phyloP scores from a whole-genome alignment of 495 filamentous ascomycete species.

The Penicillium antarcticum region DNA sequence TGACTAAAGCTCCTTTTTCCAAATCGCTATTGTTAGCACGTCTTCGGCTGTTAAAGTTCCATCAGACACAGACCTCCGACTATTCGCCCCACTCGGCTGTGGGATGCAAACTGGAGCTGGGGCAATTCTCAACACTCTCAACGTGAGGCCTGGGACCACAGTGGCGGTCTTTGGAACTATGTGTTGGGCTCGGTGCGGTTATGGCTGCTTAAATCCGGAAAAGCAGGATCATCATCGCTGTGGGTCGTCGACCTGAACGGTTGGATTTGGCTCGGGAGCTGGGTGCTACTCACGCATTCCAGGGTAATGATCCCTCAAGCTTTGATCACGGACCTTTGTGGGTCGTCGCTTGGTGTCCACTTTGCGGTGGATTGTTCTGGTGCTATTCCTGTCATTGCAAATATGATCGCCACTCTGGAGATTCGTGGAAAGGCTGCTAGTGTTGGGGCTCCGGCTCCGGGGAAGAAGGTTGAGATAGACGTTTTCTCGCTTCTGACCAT shows the following conservation, averaged over 20 bases:
- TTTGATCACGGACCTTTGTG: background rate
- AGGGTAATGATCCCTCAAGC: background rate
- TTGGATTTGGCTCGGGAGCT: slow-evolving; percentile 31
- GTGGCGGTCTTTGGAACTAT: slow-evolving; percentile 31
- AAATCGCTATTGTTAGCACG: slow-evolving; percentile 20
- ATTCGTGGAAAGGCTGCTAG: slow-evolving; percentile 8
- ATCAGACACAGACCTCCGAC: slow-evolving; percentile 14
- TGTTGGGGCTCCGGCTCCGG: slow-evolving; percentile 11
- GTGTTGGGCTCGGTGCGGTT: slow-evolving; percentile 30
- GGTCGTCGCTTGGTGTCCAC: slow-evolving; percentile 4
- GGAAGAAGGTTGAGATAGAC: slow-evolving; percentile 5
- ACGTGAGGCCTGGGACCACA: slow-evolving; percentile 9
- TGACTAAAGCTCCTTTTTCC: slow-evolving; percentile 31
- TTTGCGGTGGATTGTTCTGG: slow-evolving; percentile 15
- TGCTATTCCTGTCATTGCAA: slow-evolving; percentile 8
- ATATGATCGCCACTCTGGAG: slow-evolving; percentile 7
- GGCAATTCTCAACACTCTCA: slow-evolving; percentile 28
- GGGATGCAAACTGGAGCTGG: slow-evolving; percentile 40
- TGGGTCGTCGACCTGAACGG: slow-evolving; percentile 28
- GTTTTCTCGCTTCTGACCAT: slow-evolving; percentile 10
- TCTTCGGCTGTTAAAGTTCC: slow-evolving; percentile 22
- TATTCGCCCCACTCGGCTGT: slow-evolving; percentile 36
- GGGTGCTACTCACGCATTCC: slow-evolving; percentile 33
- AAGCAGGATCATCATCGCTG: slow-evolving; percentile 26
- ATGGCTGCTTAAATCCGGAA: slow-evolving; percentile 18